These are phyloP conservation scores for Botrytis porri DNA, from an alignment of 2,329 filamentous ascomycete genomes.

Conservation along the genomic window DNA sequence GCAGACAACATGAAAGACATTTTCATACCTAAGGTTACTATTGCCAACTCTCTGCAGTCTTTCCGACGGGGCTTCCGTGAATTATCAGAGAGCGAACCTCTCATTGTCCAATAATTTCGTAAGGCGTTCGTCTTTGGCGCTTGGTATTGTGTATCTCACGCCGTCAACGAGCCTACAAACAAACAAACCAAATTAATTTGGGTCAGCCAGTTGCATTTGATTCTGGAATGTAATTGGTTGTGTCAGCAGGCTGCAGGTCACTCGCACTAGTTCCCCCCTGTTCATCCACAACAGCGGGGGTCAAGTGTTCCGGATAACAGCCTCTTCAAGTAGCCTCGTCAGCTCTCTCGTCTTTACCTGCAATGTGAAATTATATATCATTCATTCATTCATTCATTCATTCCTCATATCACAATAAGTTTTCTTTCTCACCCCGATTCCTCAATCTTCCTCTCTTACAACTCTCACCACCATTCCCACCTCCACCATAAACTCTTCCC, in stretches of 20 bases:
- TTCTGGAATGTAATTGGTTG: neutral
- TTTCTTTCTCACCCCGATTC: neutral
- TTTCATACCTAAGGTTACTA: neutral
- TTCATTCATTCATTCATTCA: neutral
- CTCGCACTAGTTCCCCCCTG: neutral
- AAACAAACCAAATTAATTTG: neutral
- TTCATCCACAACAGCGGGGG: neutral
- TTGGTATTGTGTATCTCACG: neutral
- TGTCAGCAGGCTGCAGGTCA: constrained; percentile 2
- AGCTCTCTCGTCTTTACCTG: neutral
- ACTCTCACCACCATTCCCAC: neutral
- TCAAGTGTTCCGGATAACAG: neutral
- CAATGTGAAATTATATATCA: neutral
- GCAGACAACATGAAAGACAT: neutral
- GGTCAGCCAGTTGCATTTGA: constrained; percentile 4
- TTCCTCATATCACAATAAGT: neutral
- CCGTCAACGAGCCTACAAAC: neutral
- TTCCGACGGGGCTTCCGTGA: neutral
- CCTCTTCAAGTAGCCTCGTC: constrained; percentile 1
- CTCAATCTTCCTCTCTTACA: neutral
- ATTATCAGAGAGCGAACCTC: neutral
- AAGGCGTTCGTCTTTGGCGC: neutral
- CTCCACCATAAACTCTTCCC: neutral
- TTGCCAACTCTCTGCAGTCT: neutral
- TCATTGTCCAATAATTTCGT: neutral